Evolutionary conservation across 108 stramenopile genomes (phyloP).

Genomic region (Pseudonitzschia multistriata): DNA sequence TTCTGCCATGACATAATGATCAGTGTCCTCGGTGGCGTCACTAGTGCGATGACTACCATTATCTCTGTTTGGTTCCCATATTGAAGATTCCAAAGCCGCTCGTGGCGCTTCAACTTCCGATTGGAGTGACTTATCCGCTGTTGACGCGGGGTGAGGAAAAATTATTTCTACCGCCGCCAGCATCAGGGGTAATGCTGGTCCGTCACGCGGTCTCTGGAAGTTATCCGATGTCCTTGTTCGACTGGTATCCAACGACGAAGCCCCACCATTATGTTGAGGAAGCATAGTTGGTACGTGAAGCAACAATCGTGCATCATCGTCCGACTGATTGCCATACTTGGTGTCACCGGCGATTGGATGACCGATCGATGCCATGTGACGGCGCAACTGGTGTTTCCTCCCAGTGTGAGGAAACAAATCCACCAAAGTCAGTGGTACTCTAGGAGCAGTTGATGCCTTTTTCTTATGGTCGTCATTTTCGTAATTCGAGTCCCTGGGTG

Average conservation of each 20-base stretch:
- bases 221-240: too few relatives aligned
- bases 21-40: background rate
- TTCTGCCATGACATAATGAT: background rate
- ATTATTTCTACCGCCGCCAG: background rate
- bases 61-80: too few relatives aligned
- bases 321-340: constrained; percentile 33
- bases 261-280: too few relatives aligned
- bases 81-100: too few relatives aligned
- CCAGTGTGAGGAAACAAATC: constrained; percentile 62
- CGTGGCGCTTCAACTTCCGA: too few relatives aligned
- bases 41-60: background rate
- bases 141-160: background rate
- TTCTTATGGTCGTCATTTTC: background rate
- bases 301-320: background rate
- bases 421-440: constrained; percentile 54
- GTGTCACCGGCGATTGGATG: constrained; percentile 87
- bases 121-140: background rate
- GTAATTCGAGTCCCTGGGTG: background rate
- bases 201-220: too few relatives aligned
- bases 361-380: constrained; percentile 82
- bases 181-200: background rate
- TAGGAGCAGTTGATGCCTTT: background rate
- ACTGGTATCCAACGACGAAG: too few relatives aligned
- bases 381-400: constrained; percentile 81
- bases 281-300: too few relatives aligned